Evolutionary conservation across 192 early-diverging fungal species (phyloP).

Genomic region (Umbelopsis sp.): DNA sequence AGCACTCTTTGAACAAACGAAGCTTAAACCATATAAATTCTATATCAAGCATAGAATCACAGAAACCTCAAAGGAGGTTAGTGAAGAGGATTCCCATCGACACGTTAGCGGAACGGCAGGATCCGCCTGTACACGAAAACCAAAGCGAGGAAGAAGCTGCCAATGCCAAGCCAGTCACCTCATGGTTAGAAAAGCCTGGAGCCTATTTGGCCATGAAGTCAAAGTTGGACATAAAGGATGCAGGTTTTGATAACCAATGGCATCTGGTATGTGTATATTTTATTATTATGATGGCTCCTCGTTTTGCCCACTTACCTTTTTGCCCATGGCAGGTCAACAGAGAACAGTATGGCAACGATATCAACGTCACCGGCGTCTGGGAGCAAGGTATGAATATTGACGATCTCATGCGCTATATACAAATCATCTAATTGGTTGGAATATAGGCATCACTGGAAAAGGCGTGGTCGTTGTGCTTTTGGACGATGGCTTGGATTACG

Average conservation of each 20-base stretch:
- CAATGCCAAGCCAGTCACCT: slow-evolving; percentile 17
- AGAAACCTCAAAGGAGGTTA: slow-evolving; percentile 20
- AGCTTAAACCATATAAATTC: neutral
- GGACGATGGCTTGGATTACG: slow-evolving; percentile 94
- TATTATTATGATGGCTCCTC: neutral
- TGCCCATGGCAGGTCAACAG: slow-evolving; percentile 47
- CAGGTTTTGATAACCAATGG: slow-evolving; percentile 79
- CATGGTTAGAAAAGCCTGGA: slow-evolving; percentile 14
- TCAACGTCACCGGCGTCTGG: slow-evolving; percentile 96
- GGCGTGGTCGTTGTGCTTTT: slow-evolving; percentile 88
- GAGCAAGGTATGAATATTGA: slow-evolving; percentile 55
- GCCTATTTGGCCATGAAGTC: slow-evolving; percentile 32
- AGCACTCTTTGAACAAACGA: neutral
- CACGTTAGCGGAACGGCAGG: neutral
- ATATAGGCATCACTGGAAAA: slow-evolving; percentile 79
- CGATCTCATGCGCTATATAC: neutral
- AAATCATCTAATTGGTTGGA: neutral
- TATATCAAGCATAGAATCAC: slow-evolving; percentile 17
- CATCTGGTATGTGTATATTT: slow-evolving; percentile 63
- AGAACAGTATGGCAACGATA: slow-evolving; percentile 68
- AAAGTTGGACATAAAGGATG: slow-evolving; percentile 68
- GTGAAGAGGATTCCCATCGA: slow-evolving; percentile 24
- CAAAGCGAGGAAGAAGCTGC: slow-evolving; percentile 22
- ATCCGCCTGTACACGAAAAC: slow-evolving; percentile 27
- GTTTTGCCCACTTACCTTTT: neutral